Evolutionary conservation across 2,329 filamentous ascomycete species (phyloP).

Genomic region (Apiospora arundinis): DNA sequence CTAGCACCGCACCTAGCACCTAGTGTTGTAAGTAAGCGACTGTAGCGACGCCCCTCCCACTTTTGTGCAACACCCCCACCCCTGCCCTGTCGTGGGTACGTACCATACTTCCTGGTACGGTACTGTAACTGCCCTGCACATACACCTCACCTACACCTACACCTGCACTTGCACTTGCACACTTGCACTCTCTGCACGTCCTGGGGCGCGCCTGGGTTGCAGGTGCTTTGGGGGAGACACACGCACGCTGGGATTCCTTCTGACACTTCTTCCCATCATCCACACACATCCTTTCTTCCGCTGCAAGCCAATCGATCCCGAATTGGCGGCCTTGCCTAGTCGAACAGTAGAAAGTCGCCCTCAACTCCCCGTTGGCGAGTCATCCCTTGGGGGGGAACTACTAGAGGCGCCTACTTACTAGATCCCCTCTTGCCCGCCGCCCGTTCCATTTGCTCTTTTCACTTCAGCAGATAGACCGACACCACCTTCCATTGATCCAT

Average conservation of each 20-base stretch:
- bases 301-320: slow-evolving; percentile 19
- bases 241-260: slow-evolving; percentile 9
- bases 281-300: slow-evolving; percentile 20
- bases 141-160: background rate
- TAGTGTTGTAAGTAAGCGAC: slow-evolving; percentile 3
- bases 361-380: slow-evolving; percentile 19
- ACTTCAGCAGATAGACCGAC: slow-evolving; percentile 18
- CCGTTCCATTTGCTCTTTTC: slow-evolving; percentile 3
- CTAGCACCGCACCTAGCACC: background rate
- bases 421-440: slow-evolving; percentile 15
- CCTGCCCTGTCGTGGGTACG: background rate
- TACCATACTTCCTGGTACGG: background rate
- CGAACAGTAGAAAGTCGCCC: slow-evolving; percentile 4
- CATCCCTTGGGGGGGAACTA: slow-evolving; percentile 14
- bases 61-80: background rate
- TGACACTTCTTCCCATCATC: slow-evolving; percentile 18
- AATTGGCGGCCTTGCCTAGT: slow-evolving; percentile 4
- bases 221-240: background rate
- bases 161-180: background rate
- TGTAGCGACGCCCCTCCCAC: background rate
- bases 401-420: slow-evolving; percentile 18
- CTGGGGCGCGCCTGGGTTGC: background rate
- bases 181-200: background rate
- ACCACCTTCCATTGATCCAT: slow-evolving; percentile 17
- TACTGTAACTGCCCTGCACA: background rate